These are phyloP conservation scores for Cucurbita pepo DNA, from an alignment of 306 rosid genomes.

Conservation along the genomic window DNA sequence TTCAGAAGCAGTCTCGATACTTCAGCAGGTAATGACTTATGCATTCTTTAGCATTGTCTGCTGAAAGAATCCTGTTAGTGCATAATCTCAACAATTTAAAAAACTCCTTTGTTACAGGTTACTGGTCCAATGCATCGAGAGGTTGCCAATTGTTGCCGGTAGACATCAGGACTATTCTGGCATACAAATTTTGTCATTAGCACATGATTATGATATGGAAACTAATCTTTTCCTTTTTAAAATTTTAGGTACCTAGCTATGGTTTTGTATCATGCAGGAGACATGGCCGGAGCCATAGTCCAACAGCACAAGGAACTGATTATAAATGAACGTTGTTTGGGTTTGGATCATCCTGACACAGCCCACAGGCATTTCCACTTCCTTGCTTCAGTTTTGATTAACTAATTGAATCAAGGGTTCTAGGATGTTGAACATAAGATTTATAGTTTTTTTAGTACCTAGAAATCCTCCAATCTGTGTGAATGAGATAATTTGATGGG, in stretches of 20 bases:
- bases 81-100: not conserved
- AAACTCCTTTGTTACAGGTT: constrained; percentile 38
- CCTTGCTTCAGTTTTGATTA: constrained; percentile 4
- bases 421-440: not conserved
- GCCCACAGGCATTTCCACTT: constrained; percentile 67
- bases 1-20: constrained; percentile 89
- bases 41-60: constrained; percentile 8
- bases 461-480: not conserved
- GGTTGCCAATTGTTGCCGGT: constrained; percentile 98
- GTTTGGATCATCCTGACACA: constrained; percentile 96
- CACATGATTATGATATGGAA: not conserved
- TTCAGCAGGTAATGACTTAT: constrained; percentile 61
- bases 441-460: not conserved
- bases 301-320: constrained; percentile 95
- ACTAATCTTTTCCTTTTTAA: not conserved
- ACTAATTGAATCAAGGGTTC: not conserved
- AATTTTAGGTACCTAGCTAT: constrained; percentile 92
- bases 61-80: not conserved
- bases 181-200: constrained; percentile 7
- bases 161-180: not conserved
- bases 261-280: constrained; percentile 98
- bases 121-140: constrained; percentile 99
- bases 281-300: constrained; percentile 93
- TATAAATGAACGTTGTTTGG: constrained; percentile 92
- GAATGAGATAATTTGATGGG: not conserved